A percentile compares a stretch with the other conserved stretches of the same genome.
Conservation (phyloP, 148 eudicot species). For the Camellia lanceoleosa region DNA sequence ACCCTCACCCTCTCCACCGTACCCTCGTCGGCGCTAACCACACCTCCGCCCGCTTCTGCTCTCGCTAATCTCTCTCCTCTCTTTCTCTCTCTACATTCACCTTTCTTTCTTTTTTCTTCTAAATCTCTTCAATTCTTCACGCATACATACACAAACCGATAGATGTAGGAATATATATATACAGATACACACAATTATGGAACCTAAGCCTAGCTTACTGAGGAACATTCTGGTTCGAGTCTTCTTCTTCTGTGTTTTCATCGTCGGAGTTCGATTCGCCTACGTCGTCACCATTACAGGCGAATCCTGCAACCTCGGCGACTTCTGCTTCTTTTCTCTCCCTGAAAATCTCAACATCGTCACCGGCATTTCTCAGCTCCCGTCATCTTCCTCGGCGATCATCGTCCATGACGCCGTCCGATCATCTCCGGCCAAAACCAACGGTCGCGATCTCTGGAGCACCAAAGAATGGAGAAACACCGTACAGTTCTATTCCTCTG, state of each 20-base stretch:
- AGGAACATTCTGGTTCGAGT: slow-evolving; percentile 56
- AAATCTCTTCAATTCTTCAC: no score
- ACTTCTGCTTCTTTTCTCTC: slow-evolving; percentile 78
- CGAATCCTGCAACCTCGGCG: slow-evolving; percentile 72
- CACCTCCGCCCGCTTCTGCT: slow-evolving; percentile 93
- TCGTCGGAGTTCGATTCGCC: slow-evolving; percentile 65
- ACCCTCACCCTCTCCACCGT: slow-evolving; percentile 33
- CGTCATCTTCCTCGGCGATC: slow-evolving; percentile 18
- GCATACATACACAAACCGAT: neutral
- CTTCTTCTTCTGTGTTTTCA: slow-evolving; percentile 53
- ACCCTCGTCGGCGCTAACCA: slow-evolving; percentile 90
- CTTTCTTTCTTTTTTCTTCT: neutral
- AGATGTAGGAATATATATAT: neutral
- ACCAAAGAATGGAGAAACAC: slow-evolving; percentile 36
- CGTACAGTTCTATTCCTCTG: slow-evolving; percentile 46
- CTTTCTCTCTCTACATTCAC: neutral
- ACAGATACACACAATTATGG: slow-evolving; percentile 32
- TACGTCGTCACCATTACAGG: slow-evolving; percentile 75
- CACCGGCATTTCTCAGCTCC: slow-evolving; percentile 15
- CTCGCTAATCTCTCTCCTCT: slow-evolving; percentile 34
- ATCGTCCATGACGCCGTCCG: neutral
- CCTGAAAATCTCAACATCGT: slow-evolving; percentile 41
- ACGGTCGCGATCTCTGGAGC: slow-evolving; percentile 32
- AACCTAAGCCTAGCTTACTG: slow-evolving; percentile 48
- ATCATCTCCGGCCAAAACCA: slow-evolving; percentile 20